Conservation (phyloP, 192 early-diverging fungal genomes). For the Coemansia sp. region DNA sequence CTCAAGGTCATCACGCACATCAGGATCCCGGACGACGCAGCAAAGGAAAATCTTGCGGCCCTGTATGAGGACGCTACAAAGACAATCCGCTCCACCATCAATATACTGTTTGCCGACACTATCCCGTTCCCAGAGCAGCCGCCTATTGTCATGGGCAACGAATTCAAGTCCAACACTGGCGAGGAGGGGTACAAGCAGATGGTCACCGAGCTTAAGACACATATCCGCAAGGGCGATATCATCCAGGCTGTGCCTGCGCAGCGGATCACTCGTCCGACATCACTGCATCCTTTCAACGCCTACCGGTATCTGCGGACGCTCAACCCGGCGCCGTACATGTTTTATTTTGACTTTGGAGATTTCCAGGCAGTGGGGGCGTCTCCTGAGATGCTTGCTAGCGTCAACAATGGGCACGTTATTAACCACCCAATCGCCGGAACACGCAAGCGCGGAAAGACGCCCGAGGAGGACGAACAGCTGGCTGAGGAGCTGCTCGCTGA, state of each 20-base stretch:
- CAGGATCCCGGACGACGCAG: conserved; percentile 60
- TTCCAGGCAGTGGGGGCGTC: conserved; percentile 97
- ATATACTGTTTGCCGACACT: conserved; percentile 65
- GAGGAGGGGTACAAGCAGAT: conserved; percentile 88
- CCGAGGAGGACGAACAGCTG: conserved; percentile 85
- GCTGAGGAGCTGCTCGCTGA: conserved; percentile 87
- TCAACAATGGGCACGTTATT: conserved; percentile 75
- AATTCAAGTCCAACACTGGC: conserved; percentile 85
- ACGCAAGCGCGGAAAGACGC: conserved; percentile 81
- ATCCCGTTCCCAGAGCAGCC: conserved; percentile 80
- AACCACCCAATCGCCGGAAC: conserved; percentile 99
- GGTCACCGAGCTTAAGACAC: conserved; percentile 82
- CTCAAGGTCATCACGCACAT: conserved; percentile 93
- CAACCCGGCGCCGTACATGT: conserved; percentile 99
- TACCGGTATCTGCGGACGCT: conserved; percentile 92
- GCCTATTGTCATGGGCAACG: conserved; percentile 65
- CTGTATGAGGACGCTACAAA: conserved; percentile 71
- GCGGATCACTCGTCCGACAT: conserved; percentile 80
- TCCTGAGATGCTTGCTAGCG: conserved; percentile 96
- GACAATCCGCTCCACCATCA: conserved; percentile 69
- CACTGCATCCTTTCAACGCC: conserved; percentile 97
- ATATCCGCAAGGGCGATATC: conserved; percentile 94
- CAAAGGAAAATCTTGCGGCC: conserved; percentile 56
- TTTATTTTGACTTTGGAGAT: conserved; percentile 91
- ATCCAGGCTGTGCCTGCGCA: conserved; percentile 98